phyloP scores from a whole-genome alignment of 768 basidiomycete genomes.

The Mycena filopes region DNA sequence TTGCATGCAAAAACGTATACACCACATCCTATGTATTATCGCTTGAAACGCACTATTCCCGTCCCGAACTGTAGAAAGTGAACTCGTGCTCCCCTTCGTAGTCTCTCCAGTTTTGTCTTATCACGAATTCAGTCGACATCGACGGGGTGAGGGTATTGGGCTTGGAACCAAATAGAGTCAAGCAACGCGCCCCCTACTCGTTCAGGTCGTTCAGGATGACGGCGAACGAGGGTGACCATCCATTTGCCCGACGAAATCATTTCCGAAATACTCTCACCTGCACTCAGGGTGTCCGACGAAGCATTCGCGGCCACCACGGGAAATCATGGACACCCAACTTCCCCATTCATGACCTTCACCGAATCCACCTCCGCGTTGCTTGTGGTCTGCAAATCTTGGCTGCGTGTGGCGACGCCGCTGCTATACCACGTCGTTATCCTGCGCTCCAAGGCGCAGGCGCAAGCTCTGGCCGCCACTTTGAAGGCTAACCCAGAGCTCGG shows the following conservation, averaged over 20 bases:
- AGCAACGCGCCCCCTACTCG: neutral
- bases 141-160: no score
- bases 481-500: constrained; percentile 14
- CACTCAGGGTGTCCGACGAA: constrained; percentile 5
- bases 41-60: no score
- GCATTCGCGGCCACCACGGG: neutral
- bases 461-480: constrained; percentile 11
- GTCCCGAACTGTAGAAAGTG: no score
- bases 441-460: constrained; percentile 22
- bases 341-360: neutral
- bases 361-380: constrained; percentile 23
- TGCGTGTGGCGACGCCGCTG: constrained; percentile 26
- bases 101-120: no score
- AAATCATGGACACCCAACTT: neutral
- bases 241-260: constrained; percentile 21
- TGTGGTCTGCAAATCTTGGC: constrained; percentile 26
- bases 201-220: neutral
- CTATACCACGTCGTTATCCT: constrained; percentile 20
- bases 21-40: constrained; percentile 6
- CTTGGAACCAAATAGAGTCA: neutral
- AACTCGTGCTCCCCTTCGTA: no score
- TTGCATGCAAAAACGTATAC: neutral
- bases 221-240: neutral
- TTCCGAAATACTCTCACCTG: constrained; percentile 17
- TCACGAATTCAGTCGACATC: no score